Base-by-base conservation (phyloP, 192 early-diverging fungal species). In the Coemansia sp. region DNA sequence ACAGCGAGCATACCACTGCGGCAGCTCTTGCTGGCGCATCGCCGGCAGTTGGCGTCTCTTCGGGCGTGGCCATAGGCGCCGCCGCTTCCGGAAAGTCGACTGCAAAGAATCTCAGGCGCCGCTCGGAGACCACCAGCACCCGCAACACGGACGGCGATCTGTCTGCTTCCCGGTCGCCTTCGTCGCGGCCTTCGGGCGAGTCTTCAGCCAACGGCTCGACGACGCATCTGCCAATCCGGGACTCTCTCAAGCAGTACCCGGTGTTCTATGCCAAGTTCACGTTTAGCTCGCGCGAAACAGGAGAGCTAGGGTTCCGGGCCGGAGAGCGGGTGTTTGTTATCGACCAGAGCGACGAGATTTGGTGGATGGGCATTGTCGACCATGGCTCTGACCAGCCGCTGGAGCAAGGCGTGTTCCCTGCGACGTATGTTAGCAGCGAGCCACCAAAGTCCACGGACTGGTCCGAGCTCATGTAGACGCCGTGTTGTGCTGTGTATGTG, bases 281-380 rank as follows among this genome's bases (percentile, higher is more conserved):
- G 13, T 92, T 92, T 55, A 78, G 80, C 45, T 85, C 90, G 49
- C 82, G 88, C 24, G 89, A 92, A 59, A 84, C 83, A 5, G 89
- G 89, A 13, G 90, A 92, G 67, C 80, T 92, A 22, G 82, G 79
- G 4, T 89, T 92, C 71, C 69, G 82, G 14, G 82, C 85, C 4
- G 88, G 87, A 25, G 88, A 89, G 58, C 78, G 82, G 0, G 86
- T 92, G 53, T 81, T 89, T 81, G 90, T 92, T 7, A 84, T 88
- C 18, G 90, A 92, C 65, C 81, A 84, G 54, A 88, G 83, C 59
- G 88, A 92, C 66, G 88, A 88, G 71, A 85, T 90, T 29, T 92
- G 90, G 90, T 92, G 90, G 90, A 85, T 89, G 83, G 90, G 90
- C 14, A 84, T 86, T 20, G 83, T 85, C 49, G 77, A 80, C 63